phyloP scores from a whole-genome alignment of 2,329 filamentous ascomycete species.

The Phaeosphaeriaceae sp. region DNA sequence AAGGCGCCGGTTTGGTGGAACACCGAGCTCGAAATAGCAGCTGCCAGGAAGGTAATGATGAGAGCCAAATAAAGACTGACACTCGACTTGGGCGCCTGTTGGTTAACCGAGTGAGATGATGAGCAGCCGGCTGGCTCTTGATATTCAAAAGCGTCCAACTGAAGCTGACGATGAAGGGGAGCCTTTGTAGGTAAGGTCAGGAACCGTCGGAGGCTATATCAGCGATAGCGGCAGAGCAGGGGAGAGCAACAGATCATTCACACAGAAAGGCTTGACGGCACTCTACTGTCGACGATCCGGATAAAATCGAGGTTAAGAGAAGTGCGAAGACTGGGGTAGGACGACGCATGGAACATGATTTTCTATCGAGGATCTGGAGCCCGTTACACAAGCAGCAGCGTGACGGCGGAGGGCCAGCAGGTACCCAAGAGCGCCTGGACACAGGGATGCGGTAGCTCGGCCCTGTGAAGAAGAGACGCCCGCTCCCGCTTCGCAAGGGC shows the following conservation, averaged over 20 bases:
- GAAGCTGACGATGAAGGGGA: conserved; percentile 35
- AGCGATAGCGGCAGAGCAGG: conserved; percentile 45
- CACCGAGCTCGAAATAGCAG: conserved; percentile 45
- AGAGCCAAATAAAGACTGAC: conserved; percentile 40
- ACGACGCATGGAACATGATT: conserved; percentile 50
- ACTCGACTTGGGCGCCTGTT: conserved; percentile 27
- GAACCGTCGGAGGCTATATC: conserved; percentile 48
- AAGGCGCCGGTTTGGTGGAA: conserved; percentile 45
- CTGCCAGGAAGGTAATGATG: conserved; percentile 35
- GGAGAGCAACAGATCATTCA: conserved; percentile 49
- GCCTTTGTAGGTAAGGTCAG: conserved; percentile 45
- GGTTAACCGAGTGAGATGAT: conserved; percentile 28
- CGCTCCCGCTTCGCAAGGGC: conserved; percentile 46
- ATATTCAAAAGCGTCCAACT: conserved; percentile 36
- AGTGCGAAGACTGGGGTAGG: conserved; percentile 45
- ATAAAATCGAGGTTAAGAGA: conserved; percentile 51
- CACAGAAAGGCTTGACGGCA: conserved; percentile 49
- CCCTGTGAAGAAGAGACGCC: conserved; percentile 44
- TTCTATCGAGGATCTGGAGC: conserved; percentile 48
- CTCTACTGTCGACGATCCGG: conserved; percentile 50
- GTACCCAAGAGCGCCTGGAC: conserved; percentile 38
- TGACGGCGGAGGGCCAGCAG: conserved; percentile 49
- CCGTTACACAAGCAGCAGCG: conserved; percentile 51
- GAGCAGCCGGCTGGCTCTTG: conserved; percentile 38
- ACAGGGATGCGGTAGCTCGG: conserved; percentile 52